phyloP scores from a whole-genome alignment of 768 basidiomycete genomes.

The Artomyces pyxidatus region DNA sequence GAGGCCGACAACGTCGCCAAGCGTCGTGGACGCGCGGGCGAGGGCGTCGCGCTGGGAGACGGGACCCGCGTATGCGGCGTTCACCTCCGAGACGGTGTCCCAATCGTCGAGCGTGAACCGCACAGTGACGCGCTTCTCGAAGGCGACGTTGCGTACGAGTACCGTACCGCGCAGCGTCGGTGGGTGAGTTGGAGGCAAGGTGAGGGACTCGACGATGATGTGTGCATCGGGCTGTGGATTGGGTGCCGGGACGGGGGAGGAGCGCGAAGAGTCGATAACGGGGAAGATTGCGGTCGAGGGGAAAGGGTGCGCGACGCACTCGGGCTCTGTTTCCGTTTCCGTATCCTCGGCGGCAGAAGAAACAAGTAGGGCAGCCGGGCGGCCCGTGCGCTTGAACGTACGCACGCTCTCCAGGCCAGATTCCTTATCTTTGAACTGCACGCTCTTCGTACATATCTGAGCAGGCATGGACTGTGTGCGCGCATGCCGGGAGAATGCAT shows the following conservation, averaged over 20 bases:
- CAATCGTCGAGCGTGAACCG: constrained; percentile 92
- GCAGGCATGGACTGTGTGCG: constrained; percentile 52
- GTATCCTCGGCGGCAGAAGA: constrained; percentile 33
- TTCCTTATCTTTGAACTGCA: constrained; percentile 69
- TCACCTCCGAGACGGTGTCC: constrained; percentile 86
- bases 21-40: constrained; percentile 5
- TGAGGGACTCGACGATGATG: constrained; percentile 31
- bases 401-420: constrained; percentile 52
- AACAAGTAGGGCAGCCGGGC: constrained; percentile 44
- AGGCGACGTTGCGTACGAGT: constrained; percentile 78
- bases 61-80: constrained; percentile 34
- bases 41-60: constrained; percentile 26
- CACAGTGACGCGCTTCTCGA: constrained; percentile 77
- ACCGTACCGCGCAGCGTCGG: constrained; percentile 61
- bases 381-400: constrained; percentile 57
- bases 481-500: constrained; percentile 18
- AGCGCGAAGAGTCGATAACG: constrained; percentile 18
- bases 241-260: constrained; percentile 27
- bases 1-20: neutral
- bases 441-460: constrained; percentile 67
- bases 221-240: constrained; percentile 25
- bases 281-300: constrained; percentile 17
- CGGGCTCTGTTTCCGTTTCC: constrained; percentile 32
- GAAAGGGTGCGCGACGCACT: constrained; percentile 19
- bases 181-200: constrained; percentile 27